Base-by-base conservation (phyloP, 2,329 filamentous ascomycete genomes). In the Paecilomyces formosus region DNA sequence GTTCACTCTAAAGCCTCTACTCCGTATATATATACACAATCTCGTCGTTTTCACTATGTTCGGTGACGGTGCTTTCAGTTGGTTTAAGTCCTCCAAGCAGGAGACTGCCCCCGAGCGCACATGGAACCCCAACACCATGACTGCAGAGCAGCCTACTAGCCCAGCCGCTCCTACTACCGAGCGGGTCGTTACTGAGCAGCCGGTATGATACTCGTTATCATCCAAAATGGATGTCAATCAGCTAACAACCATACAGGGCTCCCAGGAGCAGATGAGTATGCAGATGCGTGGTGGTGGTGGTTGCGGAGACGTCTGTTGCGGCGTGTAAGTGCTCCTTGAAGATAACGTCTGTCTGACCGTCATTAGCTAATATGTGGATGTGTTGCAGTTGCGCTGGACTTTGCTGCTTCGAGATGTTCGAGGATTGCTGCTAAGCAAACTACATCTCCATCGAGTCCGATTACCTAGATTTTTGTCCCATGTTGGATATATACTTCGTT, bases 371-470 rank as follows among this genome's bases (percentile, higher is more conserved):
- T 26, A 21, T 31, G 24, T 18, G 15, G 45, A 9, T 33, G 52
- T 11, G 21, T 2, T 28, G 5, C 21, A 71, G 69, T 31, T 70
- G 68, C 49, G 65, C 69, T 22, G 69, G 68, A 58, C 62, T 71
- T n/a, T 50, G 64, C 49, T 69, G 68, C 60, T 71, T 70, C 56
- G 68, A 70, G 57, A 68, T 65, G 61, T 70, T 65, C 45, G 69
- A 71, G 57, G 61, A 63, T 26, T 71, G 68, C 64, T 71, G 69
- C 63, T 71, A 70, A 59, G 54, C 52, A 15, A 79, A 54, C 69
- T 21, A 45, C 8, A 3, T 18, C 18, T n/a, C n/a, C 15, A 18
- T 45, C 39, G 39, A 1, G n/a, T 45, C 39, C 39, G 18, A 21
- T 18, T 4, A n/a, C 18, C 15, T 18, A 45, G 15, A 18, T 15